These are phyloP conservation scores for Sarocladium strictum DNA, from an alignment of 2,329 filamentous ascomycete species.

Conservation along the genomic window DNA sequence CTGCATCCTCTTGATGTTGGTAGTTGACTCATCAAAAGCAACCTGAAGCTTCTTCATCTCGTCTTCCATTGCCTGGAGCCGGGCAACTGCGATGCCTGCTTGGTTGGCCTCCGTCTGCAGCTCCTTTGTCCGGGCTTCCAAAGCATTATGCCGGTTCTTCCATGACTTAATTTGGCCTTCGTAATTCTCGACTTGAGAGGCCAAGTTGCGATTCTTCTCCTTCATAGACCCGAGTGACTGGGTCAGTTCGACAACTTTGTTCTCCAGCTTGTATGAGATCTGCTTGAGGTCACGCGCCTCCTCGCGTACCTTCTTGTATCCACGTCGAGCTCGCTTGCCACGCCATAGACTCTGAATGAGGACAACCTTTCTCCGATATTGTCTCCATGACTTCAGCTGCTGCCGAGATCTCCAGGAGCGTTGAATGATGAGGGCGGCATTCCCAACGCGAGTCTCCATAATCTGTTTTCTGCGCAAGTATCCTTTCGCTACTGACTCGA, in stretches of 20 bases:
- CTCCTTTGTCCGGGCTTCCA: slow-evolving; percentile 88
- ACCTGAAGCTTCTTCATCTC: slow-evolving; percentile 90
- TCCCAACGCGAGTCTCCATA: slow-evolving; percentile 87
- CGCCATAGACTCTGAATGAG: slow-evolving; percentile 92
- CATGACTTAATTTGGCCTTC: slow-evolving; percentile 94
- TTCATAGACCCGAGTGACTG: slow-evolving; percentile 90
- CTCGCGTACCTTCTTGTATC: slow-evolving; percentile 87
- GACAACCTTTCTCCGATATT: slow-evolving; percentile 83
- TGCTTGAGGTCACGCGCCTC: slow-evolving; percentile 98
- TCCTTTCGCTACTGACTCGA: slow-evolving; percentile 87
- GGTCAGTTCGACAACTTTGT: slow-evolving; percentile 98
- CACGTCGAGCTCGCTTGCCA: slow-evolving; percentile 70
- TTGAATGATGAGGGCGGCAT: slow-evolving; percentile 87
- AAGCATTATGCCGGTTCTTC: slow-evolving; percentile 84
- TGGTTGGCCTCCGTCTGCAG: slow-evolving; percentile 96
- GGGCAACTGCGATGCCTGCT: slow-evolving; percentile 89
- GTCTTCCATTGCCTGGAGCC: slow-evolving; percentile 84
- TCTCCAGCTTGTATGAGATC: slow-evolving; percentile 98
- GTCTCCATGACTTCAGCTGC: slow-evolving; percentile 74
- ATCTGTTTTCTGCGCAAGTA: slow-evolving; percentile 87
- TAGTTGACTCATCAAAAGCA: slow-evolving; percentile 83
- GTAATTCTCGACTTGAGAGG: slow-evolving; percentile 89
- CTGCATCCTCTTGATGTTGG: slow-evolving; percentile 88
- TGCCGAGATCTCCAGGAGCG: slow-evolving; percentile 79
- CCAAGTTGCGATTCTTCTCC: slow-evolving; percentile 84